Percentiles rank a stretch among this genome's conserved stretches.
phyloP scores from a whole-genome alignment of 495 filamentous ascomycete species.

The Lasiosphaeria miniovina region DNA sequence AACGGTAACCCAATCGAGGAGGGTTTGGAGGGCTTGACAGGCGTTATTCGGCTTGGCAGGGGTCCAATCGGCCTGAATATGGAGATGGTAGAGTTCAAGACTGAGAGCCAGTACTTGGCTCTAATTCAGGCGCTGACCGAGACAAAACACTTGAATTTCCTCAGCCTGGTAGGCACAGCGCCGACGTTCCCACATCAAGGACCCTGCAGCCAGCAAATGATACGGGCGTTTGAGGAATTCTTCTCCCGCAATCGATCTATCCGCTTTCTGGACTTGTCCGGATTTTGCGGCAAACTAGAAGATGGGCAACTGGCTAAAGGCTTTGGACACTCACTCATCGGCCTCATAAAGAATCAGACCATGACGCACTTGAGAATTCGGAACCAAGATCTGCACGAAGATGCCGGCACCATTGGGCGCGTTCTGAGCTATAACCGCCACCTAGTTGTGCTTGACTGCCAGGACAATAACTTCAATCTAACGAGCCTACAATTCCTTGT shows the following conservation, averaged over 20 bases:
- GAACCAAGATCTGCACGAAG: constrained; percentile 47
- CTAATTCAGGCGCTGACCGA: constrained; percentile 67
- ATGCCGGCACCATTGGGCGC: constrained; percentile 50
- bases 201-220: constrained; percentile 60
- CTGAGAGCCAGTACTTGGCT: constrained; percentile 70
- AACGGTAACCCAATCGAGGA: constrained; percentile 80
- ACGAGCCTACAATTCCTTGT: constrained; percentile 33
- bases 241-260: constrained; percentile 77
- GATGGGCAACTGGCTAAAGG: constrained; percentile 80
- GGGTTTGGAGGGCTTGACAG: constrained; percentile 63
- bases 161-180: constrained; percentile 88
- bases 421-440: constrained; percentile 31
- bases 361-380: constrained; percentile 76
- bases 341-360: constrained; percentile 71
- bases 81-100: constrained; percentile 78
- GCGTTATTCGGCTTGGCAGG: constrained; percentile 59
- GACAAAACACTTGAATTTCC: constrained; percentile 68
- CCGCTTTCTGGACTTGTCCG: constrained; percentile 78
- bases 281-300: constrained; percentile 84
- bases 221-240: constrained; percentile 66
- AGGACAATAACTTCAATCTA: constrained; percentile 43
- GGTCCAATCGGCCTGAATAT: constrained; percentile 74
- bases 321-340: constrained; percentile 71
- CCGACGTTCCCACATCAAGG: constrained; percentile 67
- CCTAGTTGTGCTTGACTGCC: constrained; percentile 35